A percentile compares a stretch with the other conserved stretches of the same genome.
Evolutionary conservation across 2,329 filamentous ascomycete species (phyloP).

Genomic region (Alternaria infectoria): DNA sequence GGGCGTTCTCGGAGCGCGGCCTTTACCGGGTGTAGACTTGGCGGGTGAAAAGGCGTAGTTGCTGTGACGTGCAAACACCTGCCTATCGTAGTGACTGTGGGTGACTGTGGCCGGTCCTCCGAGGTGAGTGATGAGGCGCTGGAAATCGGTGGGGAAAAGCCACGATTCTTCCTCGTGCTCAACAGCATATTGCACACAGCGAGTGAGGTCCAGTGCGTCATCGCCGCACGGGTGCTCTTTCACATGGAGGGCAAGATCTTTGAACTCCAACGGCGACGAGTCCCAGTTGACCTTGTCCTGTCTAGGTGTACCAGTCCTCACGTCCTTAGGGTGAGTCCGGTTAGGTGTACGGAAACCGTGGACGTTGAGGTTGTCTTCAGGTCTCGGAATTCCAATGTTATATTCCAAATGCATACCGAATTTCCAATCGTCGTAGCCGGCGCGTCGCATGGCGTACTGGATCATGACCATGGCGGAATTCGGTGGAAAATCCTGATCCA

Average conservation of each 20-base stretch:
- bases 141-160: slow-evolving; percentile 34
- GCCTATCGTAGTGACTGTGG: slow-evolving; percentile 22
- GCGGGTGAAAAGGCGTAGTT: not conserved
- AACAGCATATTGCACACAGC: slow-evolving; percentile 30
- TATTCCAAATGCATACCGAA: slow-evolving; percentile 14
- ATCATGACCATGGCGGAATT: slow-evolving; percentile 32
- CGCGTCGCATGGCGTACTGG: slow-evolving; percentile 27
- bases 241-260: slow-evolving; percentile 28
- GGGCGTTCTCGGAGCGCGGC: not conserved
- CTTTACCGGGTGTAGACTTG: not conserved
- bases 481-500: not conserved
- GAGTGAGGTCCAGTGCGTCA: slow-evolving; percentile 39
- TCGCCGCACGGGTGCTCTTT: slow-evolving; percentile 27
- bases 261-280: slow-evolving; percentile 24
- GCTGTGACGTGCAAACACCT: slow-evolving; percentile 24
- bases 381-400: slow-evolving; percentile 1
- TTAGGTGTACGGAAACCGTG: slow-evolving; percentile 26
- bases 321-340: slow-evolving; percentile 17
- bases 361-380: slow-evolving; percentile 20
- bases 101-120: slow-evolving; percentile 20
- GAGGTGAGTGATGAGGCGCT: slow-evolving; percentile 22
- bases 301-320: not conserved
- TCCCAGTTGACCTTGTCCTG: slow-evolving; percentile 8
- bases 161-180: slow-evolving; percentile 29
- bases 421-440: slow-evolving; percentile 19